These are phyloP conservation scores for Vicia villosa DNA, from an alignment of 306 rosid genomes.

Conservation along the genomic window DNA sequence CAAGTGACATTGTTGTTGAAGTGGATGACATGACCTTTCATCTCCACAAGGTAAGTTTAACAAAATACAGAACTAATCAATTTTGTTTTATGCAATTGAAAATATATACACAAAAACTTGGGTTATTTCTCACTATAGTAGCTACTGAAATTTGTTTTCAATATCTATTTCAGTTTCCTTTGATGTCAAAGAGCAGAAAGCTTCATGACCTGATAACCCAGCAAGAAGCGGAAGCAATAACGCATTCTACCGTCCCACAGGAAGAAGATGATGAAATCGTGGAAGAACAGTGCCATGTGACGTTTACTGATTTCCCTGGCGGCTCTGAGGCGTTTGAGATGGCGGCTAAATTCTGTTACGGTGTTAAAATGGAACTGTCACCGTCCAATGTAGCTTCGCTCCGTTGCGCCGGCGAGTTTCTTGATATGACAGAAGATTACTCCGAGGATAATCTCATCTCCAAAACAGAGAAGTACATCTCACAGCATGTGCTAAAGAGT, in stretches of 20 bases:
- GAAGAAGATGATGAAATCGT: constrained; percentile 64
- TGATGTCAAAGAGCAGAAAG: constrained; percentile 82
- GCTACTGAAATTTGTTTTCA: no score
- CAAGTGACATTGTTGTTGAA: constrained; percentile 92
- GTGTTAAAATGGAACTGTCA: constrained; percentile 78
- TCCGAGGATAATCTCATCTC: constrained; percentile 87
- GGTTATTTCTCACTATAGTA: constrained; percentile 32
- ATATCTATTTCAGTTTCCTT: constrained; percentile 72
- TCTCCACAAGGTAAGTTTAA: constrained; percentile 76
- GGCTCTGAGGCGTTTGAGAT: constrained; percentile 83
- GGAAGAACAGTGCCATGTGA: constrained; percentile 68
- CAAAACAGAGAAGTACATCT: constrained; percentile 72
- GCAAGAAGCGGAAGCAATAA: constrained; percentile 55
- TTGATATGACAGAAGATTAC: constrained; percentile 90
- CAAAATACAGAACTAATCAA: background rate
- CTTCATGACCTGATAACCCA: constrained; percentile 68
- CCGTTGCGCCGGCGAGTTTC: constrained; percentile 93
- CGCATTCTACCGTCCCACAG: constrained; percentile 39
- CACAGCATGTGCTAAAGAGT: constrained; percentile 69
- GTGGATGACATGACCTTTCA: constrained; percentile 90
- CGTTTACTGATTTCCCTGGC: constrained; percentile 73
- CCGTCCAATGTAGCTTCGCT: constrained; percentile 80
- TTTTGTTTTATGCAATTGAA: background rate
- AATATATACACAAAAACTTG: background rate
- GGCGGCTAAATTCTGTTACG: constrained; percentile 94